Conservation (phyloP, 2,329 filamentous ascomycete species). For the Cladosporium sp. region DNA sequence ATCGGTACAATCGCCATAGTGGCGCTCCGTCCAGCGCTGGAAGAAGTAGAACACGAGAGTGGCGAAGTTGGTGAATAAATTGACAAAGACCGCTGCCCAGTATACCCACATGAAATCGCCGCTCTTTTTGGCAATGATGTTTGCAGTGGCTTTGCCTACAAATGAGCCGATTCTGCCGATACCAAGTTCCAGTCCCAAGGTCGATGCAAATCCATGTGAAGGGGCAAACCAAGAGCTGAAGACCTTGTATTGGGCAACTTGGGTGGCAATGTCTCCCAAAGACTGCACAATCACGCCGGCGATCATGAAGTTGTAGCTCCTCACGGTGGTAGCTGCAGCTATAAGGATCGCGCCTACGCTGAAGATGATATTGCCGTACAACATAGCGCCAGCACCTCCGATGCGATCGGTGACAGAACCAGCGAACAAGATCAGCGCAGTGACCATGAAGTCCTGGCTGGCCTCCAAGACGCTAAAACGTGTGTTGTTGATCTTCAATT, state of each 20-base stretch:
- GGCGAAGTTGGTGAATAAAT: slow-evolving; percentile 57
- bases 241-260: slow-evolving; percentile 62
- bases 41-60: slow-evolving; percentile 55
- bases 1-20: slow-evolving; percentile 47
- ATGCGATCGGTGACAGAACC: slow-evolving; percentile 56
- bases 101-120: slow-evolving; percentile 61
- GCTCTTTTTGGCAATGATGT: slow-evolving; percentile 54
- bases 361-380: slow-evolving; percentile 60
- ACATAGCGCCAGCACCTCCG: slow-evolving; percentile 56
- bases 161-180: slow-evolving; percentile 60
- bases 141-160: slow-evolving; percentile 57
- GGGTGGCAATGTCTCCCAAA: slow-evolving; percentile 60
- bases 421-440: slow-evolving; percentile 50
- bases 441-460: slow-evolving; percentile 60
- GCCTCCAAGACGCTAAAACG: slow-evolving; percentile 57
- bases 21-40: slow-evolving; percentile 47
- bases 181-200: slow-evolving; percentile 56
- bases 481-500: slow-evolving; percentile 57
- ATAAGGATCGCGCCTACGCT: slow-evolving; percentile 56
- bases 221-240: slow-evolving; percentile 64
- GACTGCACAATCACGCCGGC: slow-evolving; percentile 52
- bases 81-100: slow-evolving; percentile 61
- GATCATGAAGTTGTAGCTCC: slow-evolving; percentile 59
- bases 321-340: slow-evolving; percentile 53
- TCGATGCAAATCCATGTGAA: slow-evolving; percentile 58